Evolutionary conservation across 345 rosid species (phyloP).

Genomic region (Populus pruinosa): DNA sequence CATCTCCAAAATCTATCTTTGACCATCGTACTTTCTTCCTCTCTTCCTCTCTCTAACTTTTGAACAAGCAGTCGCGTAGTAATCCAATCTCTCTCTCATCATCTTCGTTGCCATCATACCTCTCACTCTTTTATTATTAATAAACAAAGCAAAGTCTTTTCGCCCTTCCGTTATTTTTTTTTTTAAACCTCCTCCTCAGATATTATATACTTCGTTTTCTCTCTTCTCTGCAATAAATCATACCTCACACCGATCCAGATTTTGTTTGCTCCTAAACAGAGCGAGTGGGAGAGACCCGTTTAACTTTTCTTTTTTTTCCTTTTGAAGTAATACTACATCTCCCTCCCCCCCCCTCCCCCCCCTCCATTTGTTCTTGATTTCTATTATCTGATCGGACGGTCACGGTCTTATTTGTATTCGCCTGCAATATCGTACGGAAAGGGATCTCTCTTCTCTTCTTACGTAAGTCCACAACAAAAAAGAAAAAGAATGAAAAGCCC

Average conservation of each 20-base stretch:
- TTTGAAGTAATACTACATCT: background rate
- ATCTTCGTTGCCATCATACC: slow-evolving; percentile 8
- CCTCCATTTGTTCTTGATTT: background rate
- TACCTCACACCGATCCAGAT: background rate
- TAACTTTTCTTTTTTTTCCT: background rate
- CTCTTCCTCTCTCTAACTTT: slow-evolving; percentile 21
- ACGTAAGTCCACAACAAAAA: slow-evolving; percentile 25
- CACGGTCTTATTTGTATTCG: slow-evolving; percentile 31
- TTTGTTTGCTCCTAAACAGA: background rate
- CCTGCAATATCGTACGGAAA: slow-evolving; percentile 34
- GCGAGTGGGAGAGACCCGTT: background rate
- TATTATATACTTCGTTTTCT: background rate
- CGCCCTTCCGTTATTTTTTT: background rate
- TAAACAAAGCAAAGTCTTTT: background rate
- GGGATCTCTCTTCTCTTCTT: slow-evolving; percentile 18
- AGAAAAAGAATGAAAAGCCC: background rate
- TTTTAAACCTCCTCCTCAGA: background rate
- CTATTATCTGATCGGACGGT: slow-evolving; percentile 31
- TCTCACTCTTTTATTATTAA: slow-evolving; percentile 15
- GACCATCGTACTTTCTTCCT: slow-evolving; percentile 23
- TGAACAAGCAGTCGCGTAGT: background rate
- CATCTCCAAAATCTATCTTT: slow-evolving; percentile 25
- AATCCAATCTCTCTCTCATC: background rate
- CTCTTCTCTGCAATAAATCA: background rate
- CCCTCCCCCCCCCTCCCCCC: background rate